Conservation (phyloP, 169 alveolate species). For the Cryptosporidium parvum region DNA sequence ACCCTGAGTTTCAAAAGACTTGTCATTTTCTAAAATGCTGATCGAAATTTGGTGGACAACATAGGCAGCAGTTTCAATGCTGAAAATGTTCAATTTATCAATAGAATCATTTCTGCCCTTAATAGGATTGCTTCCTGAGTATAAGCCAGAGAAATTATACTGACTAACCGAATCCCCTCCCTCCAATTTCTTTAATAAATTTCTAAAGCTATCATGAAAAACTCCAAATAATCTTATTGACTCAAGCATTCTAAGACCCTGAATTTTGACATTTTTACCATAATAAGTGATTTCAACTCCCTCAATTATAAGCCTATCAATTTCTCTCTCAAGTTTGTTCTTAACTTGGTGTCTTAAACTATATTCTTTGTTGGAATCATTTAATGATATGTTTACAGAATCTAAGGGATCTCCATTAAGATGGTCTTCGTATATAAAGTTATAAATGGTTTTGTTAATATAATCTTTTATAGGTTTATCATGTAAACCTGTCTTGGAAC, state of each 20-base stretch:
- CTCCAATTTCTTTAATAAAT: neutral
- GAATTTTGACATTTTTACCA: conserved; percentile 2
- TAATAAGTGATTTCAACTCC: conserved; percentile 26
- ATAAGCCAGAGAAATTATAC: conserved; percentile 34
- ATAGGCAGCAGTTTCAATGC: conserved; percentile 40
- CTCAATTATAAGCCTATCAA: conserved; percentile 23
- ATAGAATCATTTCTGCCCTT: conserved; percentile 35
- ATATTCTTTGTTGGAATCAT: neutral
- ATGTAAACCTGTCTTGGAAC: neutral
- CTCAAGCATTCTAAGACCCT: conserved; percentile 55
- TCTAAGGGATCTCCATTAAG: conserved; percentile 30
- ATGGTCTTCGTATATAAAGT: conserved; percentile 25
- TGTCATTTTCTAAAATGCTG: neutral
- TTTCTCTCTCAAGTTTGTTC: conserved; percentile 12
- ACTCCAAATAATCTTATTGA: conserved; percentile 51
- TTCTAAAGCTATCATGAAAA: conserved; percentile 45
- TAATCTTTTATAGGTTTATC: neutral
- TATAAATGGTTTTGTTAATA: conserved; percentile 24
- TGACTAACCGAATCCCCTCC: neutral
- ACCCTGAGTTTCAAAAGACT: neutral
- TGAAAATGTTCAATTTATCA: neutral
- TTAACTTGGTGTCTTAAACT: neutral
- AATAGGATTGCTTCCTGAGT: conserved; percentile 34
- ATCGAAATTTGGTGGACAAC: conserved; percentile 11
- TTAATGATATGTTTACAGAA: neutral